Evolutionary conservation across 805 yeast species (phyloP), one percentile per base, ranked within the genome.

Genomic region (Candida railenensis): DNA sequence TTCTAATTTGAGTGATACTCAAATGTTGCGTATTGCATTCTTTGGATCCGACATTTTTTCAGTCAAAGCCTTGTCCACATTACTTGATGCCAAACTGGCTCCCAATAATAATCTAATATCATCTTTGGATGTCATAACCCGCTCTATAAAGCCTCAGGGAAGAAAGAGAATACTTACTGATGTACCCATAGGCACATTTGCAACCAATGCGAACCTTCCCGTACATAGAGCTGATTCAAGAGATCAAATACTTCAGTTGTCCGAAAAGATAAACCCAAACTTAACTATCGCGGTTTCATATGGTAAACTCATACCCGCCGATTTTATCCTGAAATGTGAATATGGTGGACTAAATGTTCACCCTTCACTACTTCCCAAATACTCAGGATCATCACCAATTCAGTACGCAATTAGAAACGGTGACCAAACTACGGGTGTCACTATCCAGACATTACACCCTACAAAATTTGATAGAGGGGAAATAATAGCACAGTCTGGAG

Each of bases 241-340:
- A 1, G 41, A 52, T 0, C 84, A 78, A 22, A 77, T 72, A 12
- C 42, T 53, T 43, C 50, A 54, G 39, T 48, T 58, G 2, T 19
- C 62, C 41, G 48, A 52, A 0, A 40, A 49, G 0, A 47, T 60
- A 1, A 46, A 61, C 2, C 84, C 77, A 61, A 79, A 86, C 51
- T 59, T 90, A 52, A 85, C 90, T 0, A 73, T 94, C n/a, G 97
- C 98, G 0, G 97, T 90, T 1, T 89, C 97, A 0, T 94, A 82
- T 62, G 99, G 98, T 0, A 74, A 74, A 43, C 69, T 92, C 39
- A 89, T 94, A 3, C 97, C 98, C 0, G 67, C 65, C 0, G 48
- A 61, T 1, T 80, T 89, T 52, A 63, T 94, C 1, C 42, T 57
- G 0, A 42, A 61, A 0, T 66, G 83, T 18, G 61, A 63, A 11